Percentiles rank a stretch among this genome's conserved stretches.
phyloP scores from a whole-genome alignment of 495 filamentous ascomycete genomes.

The Parachaetomium inaequale region DNA sequence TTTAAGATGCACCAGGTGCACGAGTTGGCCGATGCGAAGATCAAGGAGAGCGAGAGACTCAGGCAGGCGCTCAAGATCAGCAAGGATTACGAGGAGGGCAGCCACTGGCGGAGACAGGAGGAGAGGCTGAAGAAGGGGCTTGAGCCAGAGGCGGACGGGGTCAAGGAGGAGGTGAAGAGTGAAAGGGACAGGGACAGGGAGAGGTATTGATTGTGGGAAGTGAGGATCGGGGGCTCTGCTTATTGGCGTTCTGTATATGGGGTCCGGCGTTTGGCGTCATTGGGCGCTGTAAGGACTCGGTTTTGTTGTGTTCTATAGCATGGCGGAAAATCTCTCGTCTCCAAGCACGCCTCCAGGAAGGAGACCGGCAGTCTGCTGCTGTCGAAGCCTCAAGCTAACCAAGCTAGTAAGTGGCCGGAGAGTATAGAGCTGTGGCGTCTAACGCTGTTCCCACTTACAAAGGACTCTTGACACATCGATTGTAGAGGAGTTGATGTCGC shows the following conservation, averaged over 20 bases:
- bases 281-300: neutral
- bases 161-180: constrained; percentile 5
- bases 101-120: constrained; percentile 68
- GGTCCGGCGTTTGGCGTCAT: neutral
- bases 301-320: neutral
- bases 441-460: too few species aligned
- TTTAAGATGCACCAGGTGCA: constrained; percentile 94
- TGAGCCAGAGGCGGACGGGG: constrained; percentile 40
- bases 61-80: constrained; percentile 84
- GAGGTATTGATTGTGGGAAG: neutral
- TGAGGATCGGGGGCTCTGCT: neutral
- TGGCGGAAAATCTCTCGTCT: neutral
- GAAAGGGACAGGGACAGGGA: constrained; percentile 8
- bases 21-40: constrained; percentile 93
- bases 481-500: neutral
- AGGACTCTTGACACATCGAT: too few species aligned
- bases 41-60: constrained; percentile 87
- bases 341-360: neutral
- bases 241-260: neutral
- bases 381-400: too few species aligned
- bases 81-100: constrained; percentile 81
- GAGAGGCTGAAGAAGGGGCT: constrained; percentile 62
- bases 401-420: too few species aligned
- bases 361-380: neutral
- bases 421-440: too few species aligned